These are phyloP conservation scores for Coix lacrymajobi DNA, from an alignment of 176 grass and related monocot genomes.

Conservation along the genomic window DNA sequence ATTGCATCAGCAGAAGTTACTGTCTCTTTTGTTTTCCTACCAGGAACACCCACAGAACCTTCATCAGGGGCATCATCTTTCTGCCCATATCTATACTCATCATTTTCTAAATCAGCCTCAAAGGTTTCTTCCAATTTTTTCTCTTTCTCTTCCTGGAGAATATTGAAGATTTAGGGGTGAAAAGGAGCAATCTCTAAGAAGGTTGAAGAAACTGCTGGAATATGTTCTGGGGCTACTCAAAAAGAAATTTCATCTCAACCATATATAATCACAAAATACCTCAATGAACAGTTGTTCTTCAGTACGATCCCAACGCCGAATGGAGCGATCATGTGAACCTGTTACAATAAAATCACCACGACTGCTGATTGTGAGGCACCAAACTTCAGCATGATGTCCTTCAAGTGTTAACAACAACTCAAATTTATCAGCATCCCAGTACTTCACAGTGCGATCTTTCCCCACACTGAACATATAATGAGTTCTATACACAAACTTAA, in stretches of 20 bases:
- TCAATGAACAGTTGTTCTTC: constrained; percentile 95
- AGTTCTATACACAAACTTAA: constrained; percentile 87
- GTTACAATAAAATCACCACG: constrained; percentile 91
- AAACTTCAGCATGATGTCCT: constrained; percentile 97
- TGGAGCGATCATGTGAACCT: constrained; percentile 92
- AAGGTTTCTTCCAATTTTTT: constrained; percentile 90
- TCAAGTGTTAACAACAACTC: constrained; percentile 91
- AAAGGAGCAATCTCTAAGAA: background rate
- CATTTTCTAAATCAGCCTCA: constrained; percentile 78
- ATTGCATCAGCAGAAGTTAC: constrained; percentile 77
- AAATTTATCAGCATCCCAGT: constrained; percentile 99
- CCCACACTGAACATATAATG: constrained; percentile 97
- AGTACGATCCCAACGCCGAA: constrained; percentile 93
- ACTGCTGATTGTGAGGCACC: constrained; percentile 77
- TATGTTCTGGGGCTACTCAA: background rate
- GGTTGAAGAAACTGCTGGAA: background rate
- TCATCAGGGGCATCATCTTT: constrained; percentile 83
- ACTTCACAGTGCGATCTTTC: constrained; percentile 87
- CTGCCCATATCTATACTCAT: constrained; percentile 70
- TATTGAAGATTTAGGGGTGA: background rate
- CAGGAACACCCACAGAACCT: constrained; percentile 77
- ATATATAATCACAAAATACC: constrained; percentile 24
- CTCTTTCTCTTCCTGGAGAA: constrained; percentile 75
- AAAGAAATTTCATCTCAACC: background rate
- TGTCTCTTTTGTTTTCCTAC: constrained; percentile 91